Base-by-base conservation (phyloP, 1,284 basidiomycete species). In the Boletus hoseneyae region DNA sequence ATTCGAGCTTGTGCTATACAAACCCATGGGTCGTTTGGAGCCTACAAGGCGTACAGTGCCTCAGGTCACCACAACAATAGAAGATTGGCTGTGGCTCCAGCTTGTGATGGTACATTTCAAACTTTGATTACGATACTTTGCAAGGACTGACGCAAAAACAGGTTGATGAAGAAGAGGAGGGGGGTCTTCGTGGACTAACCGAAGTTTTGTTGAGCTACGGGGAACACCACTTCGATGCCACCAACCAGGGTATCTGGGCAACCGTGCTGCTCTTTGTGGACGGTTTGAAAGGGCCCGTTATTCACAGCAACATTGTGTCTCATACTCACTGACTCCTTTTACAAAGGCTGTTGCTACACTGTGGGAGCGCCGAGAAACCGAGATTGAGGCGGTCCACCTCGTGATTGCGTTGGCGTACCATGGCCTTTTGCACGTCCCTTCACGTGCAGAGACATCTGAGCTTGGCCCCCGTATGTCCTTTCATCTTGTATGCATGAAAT, bases 31-130 rank as follows among this genome's bases (percentile, higher is more conserved):
- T 36, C 87, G 91, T 57, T 83, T 97, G 48, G 96, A 99, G 60
- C 83, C 93, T 2, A 72, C 81, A 6, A 79, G 92, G 48, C 81
- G 93, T 52, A 90, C 85, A 58, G 87, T 95, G 1, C 79, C 83
- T 9, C 82, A 88, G 42, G 91, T 98, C 6, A 97, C 93, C 1
- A 79, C 82, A 15, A 96, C 92, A 7, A 96, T 93, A 4, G 96
- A 98, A 66, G 96, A 98, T 69, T 99, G 97, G 96, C 77, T 98
- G 33, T 99, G 96, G 96, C 84, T 97, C 74, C 96, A 99, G 73
- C 79, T 99, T 16, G 80, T 84, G 15, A 87, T 98, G 87, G 85
- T 82, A 45, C 32, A 29, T 49, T 12, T 42, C 25, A 39, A 45
- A 35, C 12, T 25, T 40, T 41, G 19, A 5, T 42, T 3, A 12